phyloP scores from a whole-genome alignment of 2,329 filamentous ascomycete genomes.

The Cladorrhinum sp. region DNA sequence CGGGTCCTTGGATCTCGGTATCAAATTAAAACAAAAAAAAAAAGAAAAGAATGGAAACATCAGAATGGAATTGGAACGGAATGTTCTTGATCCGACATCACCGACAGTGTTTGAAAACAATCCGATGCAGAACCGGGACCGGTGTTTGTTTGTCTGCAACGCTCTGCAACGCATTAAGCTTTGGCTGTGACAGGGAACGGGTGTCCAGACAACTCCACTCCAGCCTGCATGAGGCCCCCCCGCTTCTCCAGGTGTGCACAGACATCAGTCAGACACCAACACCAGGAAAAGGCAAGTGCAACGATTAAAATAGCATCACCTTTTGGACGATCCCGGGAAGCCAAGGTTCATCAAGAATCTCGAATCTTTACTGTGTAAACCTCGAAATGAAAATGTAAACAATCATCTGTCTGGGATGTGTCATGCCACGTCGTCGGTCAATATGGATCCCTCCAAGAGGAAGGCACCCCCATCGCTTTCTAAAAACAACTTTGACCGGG shows the following conservation, averaged over 20 bases:
- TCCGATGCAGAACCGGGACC: background rate
- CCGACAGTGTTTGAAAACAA: background rate
- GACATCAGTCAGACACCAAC: constrained; percentile 2
- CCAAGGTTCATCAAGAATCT: background rate
- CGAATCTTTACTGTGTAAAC: constrained; percentile 2
- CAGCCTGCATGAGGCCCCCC: background rate
- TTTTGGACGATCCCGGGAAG: background rate
- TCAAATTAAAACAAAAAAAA: background rate
- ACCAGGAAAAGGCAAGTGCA: constrained; percentile 2
- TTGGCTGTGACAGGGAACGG: background rate
- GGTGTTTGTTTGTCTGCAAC: background rate
- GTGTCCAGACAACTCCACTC: background rate
- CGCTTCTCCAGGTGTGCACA: constrained; percentile 7
- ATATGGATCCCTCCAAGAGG: constrained; percentile 10
- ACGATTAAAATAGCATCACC: constrained; percentile 9
- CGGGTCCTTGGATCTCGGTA: background rate
- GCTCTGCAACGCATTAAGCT: background rate
- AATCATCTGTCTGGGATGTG: too few species aligned
- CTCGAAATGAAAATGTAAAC: constrained; percentile 13
- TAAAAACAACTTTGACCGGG: constrained; percentile 53
- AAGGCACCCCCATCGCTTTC: constrained; percentile 34
- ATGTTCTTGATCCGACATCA: background rate
- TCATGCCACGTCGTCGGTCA: too few species aligned
- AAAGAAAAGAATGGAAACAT: background rate
- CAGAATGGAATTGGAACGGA: background rate